These are phyloP conservation scores for Pisolithus sp. DNA, from an alignment of 768 basidiomycete species.

Conservation along the genomic window DNA sequence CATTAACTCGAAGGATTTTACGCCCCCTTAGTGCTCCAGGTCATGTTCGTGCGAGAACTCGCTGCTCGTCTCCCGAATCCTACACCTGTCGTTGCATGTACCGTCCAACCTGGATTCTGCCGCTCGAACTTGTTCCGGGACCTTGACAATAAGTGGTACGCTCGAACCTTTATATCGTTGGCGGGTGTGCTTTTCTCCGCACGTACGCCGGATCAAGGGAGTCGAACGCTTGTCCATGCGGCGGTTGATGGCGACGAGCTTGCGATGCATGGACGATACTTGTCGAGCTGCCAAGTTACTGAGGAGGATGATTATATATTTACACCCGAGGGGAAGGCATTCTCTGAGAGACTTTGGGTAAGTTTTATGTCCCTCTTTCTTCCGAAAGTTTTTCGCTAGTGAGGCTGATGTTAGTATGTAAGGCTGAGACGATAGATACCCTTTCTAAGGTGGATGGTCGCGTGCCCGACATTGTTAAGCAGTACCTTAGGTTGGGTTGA, in stretches of 20 bases:
- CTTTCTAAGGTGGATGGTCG: conserved; percentile 16
- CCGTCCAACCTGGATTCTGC: conserved; percentile 31
- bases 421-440: conserved; percentile 19
- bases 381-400: background rate
- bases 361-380: background rate
- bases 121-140: conserved; percentile 22
- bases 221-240: conserved; percentile 29
- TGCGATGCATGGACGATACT: conserved; percentile 27
- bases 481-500: conserved; percentile 3
- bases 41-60: conserved; percentile 32
- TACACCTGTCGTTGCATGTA: conserved; percentile 18
- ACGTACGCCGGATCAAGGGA: conserved; percentile 29
- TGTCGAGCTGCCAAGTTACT: conserved; percentile 15
- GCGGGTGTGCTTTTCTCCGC: conserved; percentile 12
- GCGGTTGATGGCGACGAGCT: conserved; percentile 21
- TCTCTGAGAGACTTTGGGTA: conserved; percentile 30
- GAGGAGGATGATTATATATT: conserved; percentile 28
- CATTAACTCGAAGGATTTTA: background rate
- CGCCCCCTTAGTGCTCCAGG: conserved; percentile 20
- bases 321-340: conserved; percentile 21
- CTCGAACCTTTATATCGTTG: background rate
- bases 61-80: conserved; percentile 18
- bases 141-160: background rate
- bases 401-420: background rate
- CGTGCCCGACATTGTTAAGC: conserved; percentile 15